Conservation (phyloP, 805 yeast species). For the Wickerhamiella australiensis region DNA sequence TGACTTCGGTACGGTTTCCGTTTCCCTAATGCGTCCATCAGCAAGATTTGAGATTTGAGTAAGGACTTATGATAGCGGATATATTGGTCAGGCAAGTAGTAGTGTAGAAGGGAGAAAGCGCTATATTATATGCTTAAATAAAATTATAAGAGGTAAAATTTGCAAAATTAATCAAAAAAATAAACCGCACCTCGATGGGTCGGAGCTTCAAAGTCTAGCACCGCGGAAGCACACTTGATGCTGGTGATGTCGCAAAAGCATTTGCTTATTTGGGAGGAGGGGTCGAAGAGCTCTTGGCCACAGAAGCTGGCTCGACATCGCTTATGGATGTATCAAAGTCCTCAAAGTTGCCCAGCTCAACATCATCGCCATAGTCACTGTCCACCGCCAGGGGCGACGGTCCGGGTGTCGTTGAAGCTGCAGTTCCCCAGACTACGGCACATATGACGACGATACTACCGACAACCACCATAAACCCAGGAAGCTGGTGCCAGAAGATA, state of each 20-base stretch:
- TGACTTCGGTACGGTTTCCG: not conserved
- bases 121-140: no score
- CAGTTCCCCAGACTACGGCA: not conserved
- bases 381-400: not conserved
- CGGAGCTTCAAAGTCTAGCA: no score
- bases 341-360: not conserved
- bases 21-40: conserved; percentile 2
- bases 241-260: no score
- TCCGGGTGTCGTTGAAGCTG: not conserved
- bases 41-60: conserved; percentile 1
- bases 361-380: not conserved
- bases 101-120: not conserved
- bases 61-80: not conserved
- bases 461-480: conserved; percentile 51
- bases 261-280: not conserved
- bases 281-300: not conserved
- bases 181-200: no score
- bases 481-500: conserved; percentile 58
- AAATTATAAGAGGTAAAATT: not conserved
- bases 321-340: not conserved
- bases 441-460: conserved; percentile 57
- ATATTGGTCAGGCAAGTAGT: not conserved
- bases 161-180: no score
- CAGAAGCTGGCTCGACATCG: not conserved
- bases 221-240: no score